Conservation (phyloP, 768 basidiomycete species). For the Lentinula sp. region DNA sequence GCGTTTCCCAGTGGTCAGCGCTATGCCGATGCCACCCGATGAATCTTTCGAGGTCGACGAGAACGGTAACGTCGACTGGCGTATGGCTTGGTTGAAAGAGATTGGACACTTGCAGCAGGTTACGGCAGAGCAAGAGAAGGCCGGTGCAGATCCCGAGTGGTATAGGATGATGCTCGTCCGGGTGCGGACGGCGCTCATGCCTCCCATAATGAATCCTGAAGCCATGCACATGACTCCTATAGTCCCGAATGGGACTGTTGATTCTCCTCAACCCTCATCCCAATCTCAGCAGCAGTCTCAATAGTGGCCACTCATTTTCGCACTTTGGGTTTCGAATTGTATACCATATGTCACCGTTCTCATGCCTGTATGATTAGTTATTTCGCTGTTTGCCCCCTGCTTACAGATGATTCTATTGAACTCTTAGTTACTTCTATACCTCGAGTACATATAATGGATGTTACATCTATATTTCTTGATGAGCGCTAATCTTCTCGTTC, state of each 20-base stretch:
- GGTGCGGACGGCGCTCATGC: slow-evolving; percentile 69
- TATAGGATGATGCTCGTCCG: slow-evolving; percentile 80
- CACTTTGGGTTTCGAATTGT: background rate
- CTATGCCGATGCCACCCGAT: slow-evolving; percentile 56
- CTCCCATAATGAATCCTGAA: slow-evolving; percentile 20
- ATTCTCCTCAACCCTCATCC: background rate
- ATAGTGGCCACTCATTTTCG: background rate
- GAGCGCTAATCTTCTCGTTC: background rate
- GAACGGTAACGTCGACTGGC: slow-evolving; percentile 77
- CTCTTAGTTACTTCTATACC: background rate
- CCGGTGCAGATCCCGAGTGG: slow-evolving; percentile 78
- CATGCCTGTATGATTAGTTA: background rate
- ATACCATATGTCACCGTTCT: background rate
- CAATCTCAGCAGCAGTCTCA: background rate
- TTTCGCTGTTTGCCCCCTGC: background rate
- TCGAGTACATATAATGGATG: background rate
- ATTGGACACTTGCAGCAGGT: slow-evolving; percentile 67
- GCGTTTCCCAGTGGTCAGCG: slow-evolving; percentile 51
- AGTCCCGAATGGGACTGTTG: background rate
- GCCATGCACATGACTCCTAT: slow-evolving; percentile 7
- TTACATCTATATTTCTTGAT: background rate
- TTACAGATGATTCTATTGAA: background rate
- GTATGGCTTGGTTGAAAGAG: slow-evolving; percentile 75
- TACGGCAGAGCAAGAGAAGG: slow-evolving; percentile 79
- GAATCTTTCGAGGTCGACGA: slow-evolving; percentile 71